Evolutionary conservation across 768 basidiomycete species (phyloP), one percentile per base, ranked within the genome.

Genomic region (Gloeostereum incarnatum): DNA sequence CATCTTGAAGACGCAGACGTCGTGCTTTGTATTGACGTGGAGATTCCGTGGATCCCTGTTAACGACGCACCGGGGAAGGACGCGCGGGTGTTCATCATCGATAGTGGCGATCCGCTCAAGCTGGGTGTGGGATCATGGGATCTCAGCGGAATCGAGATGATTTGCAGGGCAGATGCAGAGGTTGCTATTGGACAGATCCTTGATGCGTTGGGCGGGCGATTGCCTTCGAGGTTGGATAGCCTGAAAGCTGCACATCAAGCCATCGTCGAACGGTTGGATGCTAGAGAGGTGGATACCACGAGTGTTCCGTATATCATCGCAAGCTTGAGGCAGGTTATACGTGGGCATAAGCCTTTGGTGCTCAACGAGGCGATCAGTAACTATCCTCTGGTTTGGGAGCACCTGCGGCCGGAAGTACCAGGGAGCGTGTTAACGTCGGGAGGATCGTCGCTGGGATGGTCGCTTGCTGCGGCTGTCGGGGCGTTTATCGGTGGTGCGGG

Each of bases 371-470:
- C 68, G 2, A 75, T 81, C 48, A 75, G 71, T 46, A 79, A 72
- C 47, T 75, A 63, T 44, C 58, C 65, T 1, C 23, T 53, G 2
- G 66, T 73, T 0, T 84, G 78, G 77, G 52, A 62, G 23, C 80
- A 84, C 49, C 55, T 83, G 50, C 60, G 65, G 13, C 67, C 75
- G 1, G 68, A 71, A 22, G 30, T 45, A 1, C 62, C 75, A 1
- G 78, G 77, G 1, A 63, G 60, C 34, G 54, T 78, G 34, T 43
- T 81, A 10, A 52, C 65, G 9, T 78, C 75, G 8, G 81, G 81
- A 2, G 81, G 74, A 4, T 73, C 77, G 1, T 73, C 77, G 6
- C 62, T 86, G 24, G 83, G 82, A 0, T 85, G 79, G 77, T 70
- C 67, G 2, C 56, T 83, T 3, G 81, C 76, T 30, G 81, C 74